A percentile compares a stretch with the other conserved stretches of the same genome.
phyloP scores from a whole-genome alignment of 495 filamentous ascomycete genomes.

The Hypoxylon rickii region DNA sequence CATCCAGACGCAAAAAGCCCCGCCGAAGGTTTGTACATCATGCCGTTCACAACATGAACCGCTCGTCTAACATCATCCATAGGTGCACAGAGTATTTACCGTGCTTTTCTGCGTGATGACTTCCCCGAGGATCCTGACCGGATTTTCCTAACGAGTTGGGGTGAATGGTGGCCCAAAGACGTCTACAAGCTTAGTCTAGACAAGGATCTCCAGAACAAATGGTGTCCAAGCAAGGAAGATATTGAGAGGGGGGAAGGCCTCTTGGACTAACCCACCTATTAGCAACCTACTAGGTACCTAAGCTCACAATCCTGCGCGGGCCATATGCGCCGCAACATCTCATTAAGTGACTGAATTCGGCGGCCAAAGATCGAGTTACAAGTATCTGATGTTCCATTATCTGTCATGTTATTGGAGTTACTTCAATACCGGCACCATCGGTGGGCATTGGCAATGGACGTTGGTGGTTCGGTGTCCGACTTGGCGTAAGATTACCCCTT shows the following conservation, averaged over 20 bases:
- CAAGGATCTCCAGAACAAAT: conserved; percentile 49
- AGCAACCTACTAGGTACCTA: too few species aligned
- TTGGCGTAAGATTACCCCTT: too few species aligned
- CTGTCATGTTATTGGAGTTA: too few species aligned
- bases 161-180: conserved; percentile 55
- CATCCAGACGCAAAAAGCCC: conserved; percentile 46
- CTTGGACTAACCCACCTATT: neutral
- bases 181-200: conserved; percentile 42
- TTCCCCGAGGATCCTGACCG: conserved; percentile 51
- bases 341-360: too few species aligned
- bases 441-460: too few species aligned
- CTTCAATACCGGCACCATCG: too few species aligned
- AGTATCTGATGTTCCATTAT: too few species aligned
- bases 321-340: too few species aligned
- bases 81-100: conserved; percentile 48
- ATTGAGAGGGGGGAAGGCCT: conserved; percentile 49
- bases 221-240: conserved; percentile 47
- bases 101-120: conserved; percentile 47
- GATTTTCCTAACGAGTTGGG: conserved; percentile 54
- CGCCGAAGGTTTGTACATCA: conserved; percentile 46
- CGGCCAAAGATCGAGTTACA: too few species aligned
- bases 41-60: too few species aligned
- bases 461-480: too few species aligned
- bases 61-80: neutral
- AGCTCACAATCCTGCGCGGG: too few species aligned